Percentiles rank a stretch among this genome's conserved stretches.
phyloP scores from a whole-genome alignment of 805 yeast species.

The Tanozyma kutaoensis region DNA sequence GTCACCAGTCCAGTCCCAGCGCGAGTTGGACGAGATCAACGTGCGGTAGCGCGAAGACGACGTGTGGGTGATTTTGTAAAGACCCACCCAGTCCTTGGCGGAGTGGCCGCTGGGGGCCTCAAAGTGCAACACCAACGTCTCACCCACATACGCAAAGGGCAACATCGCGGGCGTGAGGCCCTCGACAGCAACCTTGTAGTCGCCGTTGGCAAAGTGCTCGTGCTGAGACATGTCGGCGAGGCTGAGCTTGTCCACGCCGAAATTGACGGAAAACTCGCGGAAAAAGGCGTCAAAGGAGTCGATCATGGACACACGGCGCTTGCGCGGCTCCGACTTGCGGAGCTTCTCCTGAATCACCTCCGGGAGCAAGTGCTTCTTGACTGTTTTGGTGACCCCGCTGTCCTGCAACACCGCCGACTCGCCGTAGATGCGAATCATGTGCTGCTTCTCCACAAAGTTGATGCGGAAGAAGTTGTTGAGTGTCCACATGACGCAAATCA shows the following conservation, averaged over 20 bases:
- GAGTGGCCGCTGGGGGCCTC: conserved; percentile 35
- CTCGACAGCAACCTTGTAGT: conserved; percentile 14
- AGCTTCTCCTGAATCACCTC: conserved; percentile 21
- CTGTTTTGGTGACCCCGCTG: conserved; percentile 32
- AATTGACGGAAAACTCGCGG: conserved; percentile 22
- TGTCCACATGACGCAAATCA: conserved; percentile 46
- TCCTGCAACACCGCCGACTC: conserved; percentile 43
- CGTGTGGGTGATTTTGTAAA: conserved; percentile 52
- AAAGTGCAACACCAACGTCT: conserved; percentile 43
- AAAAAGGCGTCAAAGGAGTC: conserved; percentile 34
- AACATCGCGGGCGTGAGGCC: conserved; percentile 7
- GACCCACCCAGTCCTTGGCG: conserved; percentile 61
- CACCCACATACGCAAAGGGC: conserved; percentile 26
- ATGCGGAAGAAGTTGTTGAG: conserved; percentile 51
- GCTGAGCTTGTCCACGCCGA: conserved; percentile 12
- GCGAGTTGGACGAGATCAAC: conserved; percentile 45
- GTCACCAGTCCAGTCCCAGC: conserved; percentile 42
- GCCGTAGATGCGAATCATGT: conserved; percentile 67
- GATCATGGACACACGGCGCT: conserved; percentile 22
- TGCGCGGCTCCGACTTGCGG: conserved; percentile 9
- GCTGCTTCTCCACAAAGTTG: conserved; percentile 64
- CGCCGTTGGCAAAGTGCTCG: conserved; percentile 22
- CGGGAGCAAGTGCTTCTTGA: conserved; percentile 28
- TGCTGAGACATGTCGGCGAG: conserved; percentile 26
- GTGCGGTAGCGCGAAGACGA: conserved; percentile 43